Base-by-base conservation (phyloP, 352 stramenopile genomes). In the Lagenidium giganteum region DNA sequence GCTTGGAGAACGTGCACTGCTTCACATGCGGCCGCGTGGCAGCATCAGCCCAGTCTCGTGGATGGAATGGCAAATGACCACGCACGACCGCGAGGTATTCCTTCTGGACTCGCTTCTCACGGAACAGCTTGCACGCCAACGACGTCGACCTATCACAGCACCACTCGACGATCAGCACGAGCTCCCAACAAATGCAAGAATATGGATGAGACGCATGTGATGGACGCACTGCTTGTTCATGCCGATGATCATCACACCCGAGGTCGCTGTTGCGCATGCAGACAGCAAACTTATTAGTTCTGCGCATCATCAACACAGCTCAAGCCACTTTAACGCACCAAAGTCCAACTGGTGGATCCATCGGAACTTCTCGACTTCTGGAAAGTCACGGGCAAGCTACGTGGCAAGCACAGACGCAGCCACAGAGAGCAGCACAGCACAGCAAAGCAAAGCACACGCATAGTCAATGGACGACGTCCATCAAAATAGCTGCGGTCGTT, bases 321-420 rank as follows among this genome's bases (percentile, higher is more conserved):
- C n/a, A n/a, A n/a, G n/a, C n/a, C n/a, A n/a, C n/a, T n/a, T n/a
- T n/a, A n/a, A 34, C 33, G 18, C 61, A 88, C 75, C 72, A 61
- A 95, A 96, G 58, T 96, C 85, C 18, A 96, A 66, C 59, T 95
- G 83, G 48, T 96, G 85, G 45, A 95, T 87, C 84, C 82, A 94
- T 18, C 82, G 79, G 34, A 93, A 89, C 48, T 94, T 90, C 6
- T 61, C 45, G 12, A 89, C 64, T n/a, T 87, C 62, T 18, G 77
- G 77, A 41, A 73, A 90, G 40, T 91, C 70, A 7, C 80, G n/a
- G n/a, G n/a, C n/a, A n/a, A n/a, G n/a, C n/a, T n/a, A n/a, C n/a
- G n/a, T n/a, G n/a, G n/a, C n/a, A n/a, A n/a, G n/a, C n/a, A n/a
- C n/a, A n/a, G 64, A 30, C 74, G 50, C 27, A 95, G 51, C 61